Evolutionary conservation across 1,284 basidiomycete species (phyloP), one percentile per base, ranked within the genome.

Genomic region (Rhodofomes roseus): DNA sequence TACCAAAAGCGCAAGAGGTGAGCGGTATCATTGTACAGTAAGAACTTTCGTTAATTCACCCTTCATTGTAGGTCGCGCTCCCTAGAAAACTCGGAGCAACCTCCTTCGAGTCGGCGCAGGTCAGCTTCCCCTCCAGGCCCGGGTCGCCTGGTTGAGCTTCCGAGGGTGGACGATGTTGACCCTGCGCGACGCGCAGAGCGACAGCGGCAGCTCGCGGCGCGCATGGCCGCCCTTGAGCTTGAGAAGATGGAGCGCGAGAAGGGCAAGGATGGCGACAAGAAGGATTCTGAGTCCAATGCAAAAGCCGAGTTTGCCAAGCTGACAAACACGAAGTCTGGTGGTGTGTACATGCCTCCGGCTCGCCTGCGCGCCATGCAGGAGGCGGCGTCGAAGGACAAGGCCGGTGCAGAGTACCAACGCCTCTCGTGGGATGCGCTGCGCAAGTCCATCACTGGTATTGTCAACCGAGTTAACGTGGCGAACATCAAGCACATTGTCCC

Each of bases 401-500:
- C 82, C 55, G 92, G 93, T 65, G 71, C 90, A n/a, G 96, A 98
- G 77, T 98, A 92, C 74, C 97, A 99, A 76, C 84, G 96, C 20
- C 79, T 99, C 66, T 93, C 93, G 27, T 99, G 96, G 97, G 97
- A 99, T 71, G 96, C 97, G 1, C 79, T 99, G 62, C 89, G 96
- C 71, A 99, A 99, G 78, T 94, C 91, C 60, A 93, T 99, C 71
- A 99, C 97, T 27, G 97, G 97, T 92, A 90, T 99, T 67, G 96
- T 99, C 81, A 99, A 99, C 82, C 93, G 98, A 80, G 92, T 96
- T 76, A 96, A 96, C 72, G 83, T 94, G 23, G 84, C 89, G 65
- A 99, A 99, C 74, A 99, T 98, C 84, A 99, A 99, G 77, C 86
- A 92, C 67, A 89, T 99, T 68, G 87, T 98, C 0, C 97, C 96